phyloP scores from a whole-genome alignment of 2,329 filamentous ascomycete genomes.

The Xylaria sp. region DNA sequence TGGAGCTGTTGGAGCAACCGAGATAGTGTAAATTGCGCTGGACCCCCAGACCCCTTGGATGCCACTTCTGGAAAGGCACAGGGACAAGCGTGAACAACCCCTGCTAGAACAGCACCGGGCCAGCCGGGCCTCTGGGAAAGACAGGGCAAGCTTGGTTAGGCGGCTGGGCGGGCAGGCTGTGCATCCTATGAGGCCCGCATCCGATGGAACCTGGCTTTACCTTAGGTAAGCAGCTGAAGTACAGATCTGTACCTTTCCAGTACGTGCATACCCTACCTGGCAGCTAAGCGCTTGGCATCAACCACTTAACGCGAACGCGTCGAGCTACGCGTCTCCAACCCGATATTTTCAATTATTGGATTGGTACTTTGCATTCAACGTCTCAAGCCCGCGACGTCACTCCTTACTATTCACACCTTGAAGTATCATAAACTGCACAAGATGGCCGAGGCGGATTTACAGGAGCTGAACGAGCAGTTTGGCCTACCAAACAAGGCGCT shows the following conservation, averaged over 20 bases:
- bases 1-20: background rate
- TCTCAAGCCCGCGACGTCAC: background rate
- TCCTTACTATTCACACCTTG: constrained; percentile 1
- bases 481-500: constrained; percentile 59
- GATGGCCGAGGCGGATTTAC: constrained; percentile 45
- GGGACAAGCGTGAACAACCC: background rate
- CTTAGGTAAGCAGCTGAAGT: no score
- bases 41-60: background rate
- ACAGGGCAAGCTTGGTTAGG: no score
- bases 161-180: no score
- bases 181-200: background rate
- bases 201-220: background rate
- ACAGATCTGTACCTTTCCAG: no score
- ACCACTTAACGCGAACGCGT: constrained; percentile 30
- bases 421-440: constrained; percentile 4
- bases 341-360: background rate
- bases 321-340: constrained; percentile 16
- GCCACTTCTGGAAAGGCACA: background rate
- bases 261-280: no score
- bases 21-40: background rate
- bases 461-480: constrained; percentile 57
- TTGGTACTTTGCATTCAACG: background rate
- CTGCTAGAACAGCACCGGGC: constrained; percentile 9
- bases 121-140: constrained; percentile 3
- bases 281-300: constrained; percentile 11